Conservation (phyloP, 176 grass and related monocot species). For the Ensete glaucum region DNA sequence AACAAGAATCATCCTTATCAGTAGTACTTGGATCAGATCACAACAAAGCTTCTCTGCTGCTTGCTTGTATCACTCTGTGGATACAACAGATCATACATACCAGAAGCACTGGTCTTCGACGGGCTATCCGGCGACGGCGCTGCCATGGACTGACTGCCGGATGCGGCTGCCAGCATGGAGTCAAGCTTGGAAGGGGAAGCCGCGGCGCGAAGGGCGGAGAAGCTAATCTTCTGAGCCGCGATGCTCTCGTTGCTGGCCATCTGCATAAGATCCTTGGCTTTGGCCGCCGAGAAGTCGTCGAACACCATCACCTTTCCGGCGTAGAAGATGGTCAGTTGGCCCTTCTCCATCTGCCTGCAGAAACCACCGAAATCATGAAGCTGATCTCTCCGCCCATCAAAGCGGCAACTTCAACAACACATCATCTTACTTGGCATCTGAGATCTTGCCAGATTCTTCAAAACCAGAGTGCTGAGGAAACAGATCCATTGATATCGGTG, state of each 20-base stretch:
- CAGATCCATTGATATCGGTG: constrained; percentile 3
- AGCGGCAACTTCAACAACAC: too few species aligned
- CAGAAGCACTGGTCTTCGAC: background rate
- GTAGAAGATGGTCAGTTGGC: constrained; percentile 8
- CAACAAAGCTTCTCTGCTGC: too few species aligned
- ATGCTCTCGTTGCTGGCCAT: constrained; percentile 9
- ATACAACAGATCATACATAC: background rate
- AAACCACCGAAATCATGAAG: background rate
- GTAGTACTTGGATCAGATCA: too few species aligned
- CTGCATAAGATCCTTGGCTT: constrained; percentile 11
- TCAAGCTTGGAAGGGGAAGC: background rate
- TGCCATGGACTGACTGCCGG: background rate
- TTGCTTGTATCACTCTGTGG: too few species aligned
- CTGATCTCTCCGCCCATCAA: too few species aligned
- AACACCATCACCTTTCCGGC: constrained; percentile 6
- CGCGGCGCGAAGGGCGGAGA: background rate
- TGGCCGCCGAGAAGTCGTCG: background rate
- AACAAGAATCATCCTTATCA: too few species aligned
- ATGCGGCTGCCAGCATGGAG: background rate
- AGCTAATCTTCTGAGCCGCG: constrained; percentile 3
- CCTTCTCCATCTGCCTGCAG: background rate
- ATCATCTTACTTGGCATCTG: background rate
- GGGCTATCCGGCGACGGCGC: background rate
- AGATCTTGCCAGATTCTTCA: background rate
- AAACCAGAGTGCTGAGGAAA: constrained; percentile 9